A percentile compares a stretch with the other conserved stretches of the same genome.
These are phyloP conservation scores for Haematococcus lacustris DNA, from an alignment of 139 green algal species.

Conservation along the genomic window DNA sequence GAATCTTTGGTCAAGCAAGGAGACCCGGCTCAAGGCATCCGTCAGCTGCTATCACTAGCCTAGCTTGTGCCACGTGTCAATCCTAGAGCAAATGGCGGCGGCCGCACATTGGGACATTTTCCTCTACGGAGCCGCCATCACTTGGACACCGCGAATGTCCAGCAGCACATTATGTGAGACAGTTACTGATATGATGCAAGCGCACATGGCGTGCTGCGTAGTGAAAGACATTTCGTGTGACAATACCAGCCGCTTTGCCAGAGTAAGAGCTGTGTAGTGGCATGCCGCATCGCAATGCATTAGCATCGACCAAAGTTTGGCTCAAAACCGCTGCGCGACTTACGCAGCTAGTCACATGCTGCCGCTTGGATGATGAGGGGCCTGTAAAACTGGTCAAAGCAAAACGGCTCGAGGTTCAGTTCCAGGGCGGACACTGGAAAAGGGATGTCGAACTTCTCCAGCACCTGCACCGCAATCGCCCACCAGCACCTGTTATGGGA, in stretches of 20 bases:
- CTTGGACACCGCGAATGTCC: background rate
- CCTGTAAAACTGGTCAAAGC: constrained; percentile 54
- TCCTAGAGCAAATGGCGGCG: background rate
- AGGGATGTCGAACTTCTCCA: constrained; percentile 82
- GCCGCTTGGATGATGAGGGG: background rate
- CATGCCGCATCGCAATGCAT: too few species aligned
- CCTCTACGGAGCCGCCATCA: background rate
- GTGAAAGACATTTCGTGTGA: too few species aligned
- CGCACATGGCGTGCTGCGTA: background rate
- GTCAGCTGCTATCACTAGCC: constrained; percentile 54
- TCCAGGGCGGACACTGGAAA: constrained; percentile 89
- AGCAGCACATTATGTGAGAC: background rate
- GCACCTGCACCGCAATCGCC: constrained; percentile 25
- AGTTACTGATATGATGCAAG: background rate
- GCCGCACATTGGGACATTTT: background rate
- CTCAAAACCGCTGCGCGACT: background rate
- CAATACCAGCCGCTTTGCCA: too few species aligned
- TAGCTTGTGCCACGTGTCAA: background rate
- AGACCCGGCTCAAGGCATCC: constrained; percentile 73
- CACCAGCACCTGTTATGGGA: background rate
- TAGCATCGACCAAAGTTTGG: too few species aligned
- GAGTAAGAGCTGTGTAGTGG: too few species aligned
- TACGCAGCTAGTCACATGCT: background rate
- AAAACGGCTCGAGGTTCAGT: constrained; percentile 89
- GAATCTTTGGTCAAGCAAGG: constrained; percentile 94